Percentiles rank a stretch among this genome's conserved stretches.
Conservation (phyloP, 2,329 filamentous ascomycete genomes). For the Penicillium corylophilum region DNA sequence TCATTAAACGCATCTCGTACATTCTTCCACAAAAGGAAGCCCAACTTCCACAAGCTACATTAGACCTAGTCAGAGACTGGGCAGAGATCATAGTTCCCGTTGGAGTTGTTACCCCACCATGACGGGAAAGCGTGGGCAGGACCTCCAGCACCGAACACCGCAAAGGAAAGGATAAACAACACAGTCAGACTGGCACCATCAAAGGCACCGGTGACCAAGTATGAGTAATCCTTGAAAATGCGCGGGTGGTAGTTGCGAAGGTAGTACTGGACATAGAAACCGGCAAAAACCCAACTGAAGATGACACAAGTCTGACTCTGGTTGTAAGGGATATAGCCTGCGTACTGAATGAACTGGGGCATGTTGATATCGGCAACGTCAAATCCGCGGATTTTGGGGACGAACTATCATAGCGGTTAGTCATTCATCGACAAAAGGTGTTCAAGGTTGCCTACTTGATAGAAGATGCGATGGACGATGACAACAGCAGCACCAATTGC, state of each 20-base stretch:
- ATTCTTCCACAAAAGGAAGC: background rate
- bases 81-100: constrained; percentile 52
- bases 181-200: constrained; percentile 52
- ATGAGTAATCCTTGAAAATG: constrained; percentile 56
- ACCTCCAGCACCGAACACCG: constrained; percentile 55
- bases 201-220: constrained; percentile 54
- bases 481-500: constrained; percentile 42
- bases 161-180: constrained; percentile 56
- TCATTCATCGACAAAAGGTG: background rate
- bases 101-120: constrained; percentile 57
- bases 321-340: constrained; percentile 57
- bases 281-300: constrained; percentile 44
- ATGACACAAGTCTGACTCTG: constrained; percentile 57
- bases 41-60: background rate
- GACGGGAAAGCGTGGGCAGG: constrained; percentile 46
- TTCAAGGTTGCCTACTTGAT: constrained; percentile 1
- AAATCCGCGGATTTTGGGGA: constrained; percentile 49
- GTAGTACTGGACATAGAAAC: constrained; percentile 54
- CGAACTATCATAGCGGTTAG: constrained; percentile 38
- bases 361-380: constrained; percentile 50
- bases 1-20: background rate
- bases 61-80: constrained; percentile 25
- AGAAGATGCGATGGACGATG: constrained; percentile 14
- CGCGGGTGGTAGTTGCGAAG: constrained; percentile 54
- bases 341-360: constrained; percentile 56